Evolutionary conservation across 1,284 basidiomycete genomes (phyloP), one percentile per base, ranked within the genome.

Genomic region (Cryptococcus sp.): DNA sequence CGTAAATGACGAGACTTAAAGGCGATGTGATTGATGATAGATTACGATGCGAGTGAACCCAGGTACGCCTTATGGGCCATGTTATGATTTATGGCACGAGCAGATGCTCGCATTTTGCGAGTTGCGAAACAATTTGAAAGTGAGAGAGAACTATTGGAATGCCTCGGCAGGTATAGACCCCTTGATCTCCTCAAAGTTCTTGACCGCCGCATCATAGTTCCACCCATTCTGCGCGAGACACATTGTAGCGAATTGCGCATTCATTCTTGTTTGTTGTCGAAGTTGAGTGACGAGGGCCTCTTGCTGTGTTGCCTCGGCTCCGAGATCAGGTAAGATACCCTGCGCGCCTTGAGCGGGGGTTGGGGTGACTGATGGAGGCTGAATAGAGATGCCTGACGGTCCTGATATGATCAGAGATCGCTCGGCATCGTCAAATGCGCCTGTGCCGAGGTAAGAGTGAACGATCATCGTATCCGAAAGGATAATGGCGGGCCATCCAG

Each of bases 401-500:
- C 66, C 71, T 34, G 29, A 13, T 5, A 13, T 34, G 29, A 34
- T 34, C 10, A 78, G 55, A 23, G 71, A 63, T 48, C 59, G 58
- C 19, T 49, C 56, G 8, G 29, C 61, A 26, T 64, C 54, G 59
- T 72, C 68, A 54, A 73, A 96, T 1, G 90, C 89, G 47, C 86
- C 85, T 41, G 86, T 85, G 67, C 86, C 89, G 7, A 92, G 89
- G 77, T 92, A 96, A 22, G 83, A 84, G 45, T 93, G 87, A 46
- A 98, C 81, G 20, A 86, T 87, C 75, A 91, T 84, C 67, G 89
- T 87, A 75, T 99, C 95, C 22, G 91, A 94, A 7, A 98, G 80
- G 66, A 99, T 88, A 50, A 87, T 81, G 63, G 93, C 89, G 39
- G 91, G 87, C 94, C 94, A 99, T 19, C 93, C 92, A 55, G 84